These are phyloP conservation scores for Sabuloglossum arenarium DNA, from an alignment of 495 filamentous ascomycete species.

Conservation along the genomic window DNA sequence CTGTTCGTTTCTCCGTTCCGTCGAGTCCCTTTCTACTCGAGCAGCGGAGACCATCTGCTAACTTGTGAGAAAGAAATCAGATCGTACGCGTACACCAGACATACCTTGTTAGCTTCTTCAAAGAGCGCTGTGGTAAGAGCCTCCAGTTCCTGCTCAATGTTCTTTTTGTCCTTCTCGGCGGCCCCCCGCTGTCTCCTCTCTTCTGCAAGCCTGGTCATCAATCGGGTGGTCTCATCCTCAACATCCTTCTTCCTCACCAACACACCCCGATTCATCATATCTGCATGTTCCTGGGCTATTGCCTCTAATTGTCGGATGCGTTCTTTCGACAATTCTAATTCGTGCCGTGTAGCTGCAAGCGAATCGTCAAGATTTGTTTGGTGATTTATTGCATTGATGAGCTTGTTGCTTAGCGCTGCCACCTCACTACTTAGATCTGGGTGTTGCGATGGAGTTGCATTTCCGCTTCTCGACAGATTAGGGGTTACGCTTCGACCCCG, in stretches of 20 bases:
- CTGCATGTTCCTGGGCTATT: slow-evolving; percentile 43
- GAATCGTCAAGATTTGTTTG: slow-evolving; percentile 86
- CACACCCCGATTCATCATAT: slow-evolving; percentile 47
- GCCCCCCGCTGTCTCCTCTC: slow-evolving; percentile 35
- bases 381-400: slow-evolving; percentile 93
- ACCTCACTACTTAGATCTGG: slow-evolving; percentile 78
- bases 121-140: slow-evolving; percentile 75
- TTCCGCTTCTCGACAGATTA: slow-evolving; percentile 18
- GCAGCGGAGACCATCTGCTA: slow-evolving; percentile 73
- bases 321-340: slow-evolving; percentile 54
- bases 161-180: slow-evolving; percentile 50
- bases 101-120: slow-evolving; percentile 77
- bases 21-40: slow-evolving; percentile 45
- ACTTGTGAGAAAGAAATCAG: not conserved
- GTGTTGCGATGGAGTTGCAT: slow-evolving; percentile 29
- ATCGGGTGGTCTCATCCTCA: slow-evolving; percentile 45
- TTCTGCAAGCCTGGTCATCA: slow-evolving; percentile 42
- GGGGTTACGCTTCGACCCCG: slow-evolving; percentile 17
- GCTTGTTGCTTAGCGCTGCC: slow-evolving; percentile 75
- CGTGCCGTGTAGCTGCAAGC: slow-evolving; percentile 59
- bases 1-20: slow-evolving; percentile 62
- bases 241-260: slow-evolving; percentile 48
- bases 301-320: slow-evolving; percentile 47
- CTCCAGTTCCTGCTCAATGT: slow-evolving; percentile 69
- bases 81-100: slow-evolving; percentile 1